Percentiles rank a stretch among this genome's conserved stretches.
These are phyloP conservation scores for Podospora bellae-mahoneyi DNA, from an alignment of 495 filamentous ascomycete species.

Conservation along the genomic window DNA sequence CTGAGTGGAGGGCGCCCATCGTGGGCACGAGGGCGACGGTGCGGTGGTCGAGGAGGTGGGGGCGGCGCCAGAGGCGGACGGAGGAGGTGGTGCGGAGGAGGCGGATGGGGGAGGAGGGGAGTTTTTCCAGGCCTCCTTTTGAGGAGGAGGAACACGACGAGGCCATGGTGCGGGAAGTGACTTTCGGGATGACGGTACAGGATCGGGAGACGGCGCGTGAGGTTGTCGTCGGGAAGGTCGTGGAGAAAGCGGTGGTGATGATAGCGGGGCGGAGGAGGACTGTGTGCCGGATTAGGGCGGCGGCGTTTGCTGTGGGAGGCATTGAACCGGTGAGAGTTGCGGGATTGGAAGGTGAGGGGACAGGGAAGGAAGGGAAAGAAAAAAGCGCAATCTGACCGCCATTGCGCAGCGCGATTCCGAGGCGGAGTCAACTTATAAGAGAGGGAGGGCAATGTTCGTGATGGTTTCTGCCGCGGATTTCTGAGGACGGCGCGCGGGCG, in stretches of 20 bases:
- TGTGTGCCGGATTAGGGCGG: slow-evolving; percentile 29
- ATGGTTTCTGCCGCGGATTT: slow-evolving; percentile 49
- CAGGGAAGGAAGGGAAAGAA: neutral
- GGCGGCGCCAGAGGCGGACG: slow-evolving; percentile 67
- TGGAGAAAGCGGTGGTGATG: slow-evolving; percentile 8
- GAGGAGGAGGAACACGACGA: slow-evolving; percentile 18
- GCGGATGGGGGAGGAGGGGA: slow-evolving; percentile 59
- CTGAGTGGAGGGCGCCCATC: slow-evolving; percentile 92
- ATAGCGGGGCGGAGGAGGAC: slow-evolving; percentile 29
- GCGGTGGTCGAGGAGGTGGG: slow-evolving; percentile 62
- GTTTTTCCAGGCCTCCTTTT: slow-evolving; percentile 30
- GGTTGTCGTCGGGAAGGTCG: slow-evolving; percentile 29
- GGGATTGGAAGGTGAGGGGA: neutral
- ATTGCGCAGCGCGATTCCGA: slow-evolving; percentile 14
- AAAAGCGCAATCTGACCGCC: slow-evolving; percentile 7
- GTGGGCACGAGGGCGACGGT: slow-evolving; percentile 88
- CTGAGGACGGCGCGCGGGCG: slow-evolving; percentile 31
- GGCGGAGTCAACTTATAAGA: slow-evolving; percentile 13
- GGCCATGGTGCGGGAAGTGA: slow-evolving; percentile 32
- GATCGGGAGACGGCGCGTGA: neutral
- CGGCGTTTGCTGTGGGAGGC: slow-evolving; percentile 19
- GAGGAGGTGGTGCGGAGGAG: slow-evolving; percentile 69
- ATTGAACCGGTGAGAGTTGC: neutral
- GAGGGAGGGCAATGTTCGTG: slow-evolving; percentile 35
- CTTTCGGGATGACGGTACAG: too few species aligned